Percentiles rank a stretch among this genome's conserved stretches.
phyloP scores from a whole-genome alignment of 2,329 filamentous ascomycete species.

The Gyromitra esculenta region DNA sequence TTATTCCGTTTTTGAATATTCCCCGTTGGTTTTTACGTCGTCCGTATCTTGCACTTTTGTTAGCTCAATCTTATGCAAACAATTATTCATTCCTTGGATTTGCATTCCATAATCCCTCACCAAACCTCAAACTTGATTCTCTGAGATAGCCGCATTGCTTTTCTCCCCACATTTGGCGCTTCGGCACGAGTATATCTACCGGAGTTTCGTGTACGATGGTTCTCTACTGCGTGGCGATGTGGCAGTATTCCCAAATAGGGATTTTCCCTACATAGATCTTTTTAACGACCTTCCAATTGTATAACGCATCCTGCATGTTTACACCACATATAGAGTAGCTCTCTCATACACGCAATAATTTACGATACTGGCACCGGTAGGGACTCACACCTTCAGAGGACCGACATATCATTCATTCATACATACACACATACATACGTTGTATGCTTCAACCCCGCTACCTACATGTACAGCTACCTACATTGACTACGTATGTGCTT shows the following conservation, averaged over 20 bases:
- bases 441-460: conserved; percentile 25
- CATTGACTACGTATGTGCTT: conserved; percentile 15
- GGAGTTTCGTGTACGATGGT: conserved; percentile 20
- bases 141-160: conserved; percentile 31
- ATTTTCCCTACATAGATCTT: conserved; percentile 36
- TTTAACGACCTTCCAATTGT: conserved; percentile 46
- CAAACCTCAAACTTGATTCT: conserved; percentile 33
- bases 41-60: conserved; percentile 4
- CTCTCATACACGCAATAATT: conserved; percentile 18
- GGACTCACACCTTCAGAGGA: conserved; percentile 11
- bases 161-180: conserved; percentile 27
- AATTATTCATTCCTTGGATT: conserved; percentile 31
- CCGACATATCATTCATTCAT: neutral
- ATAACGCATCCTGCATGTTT: conserved; percentile 43
- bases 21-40: neutral
- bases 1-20: conserved; percentile 27
- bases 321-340: conserved; percentile 31
- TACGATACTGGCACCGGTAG: conserved; percentile 26
- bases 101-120: conserved; percentile 38
- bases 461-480: conserved; percentile 1
- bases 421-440: conserved; percentile 14
- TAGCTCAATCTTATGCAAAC: conserved; percentile 21
- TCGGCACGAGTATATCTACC: conserved; percentile 36
- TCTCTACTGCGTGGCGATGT: conserved; percentile 15
- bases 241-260: conserved; percentile 31